phyloP scores from a whole-genome alignment of 768 basidiomycete species.

The Suillus clintonianus region DNA sequence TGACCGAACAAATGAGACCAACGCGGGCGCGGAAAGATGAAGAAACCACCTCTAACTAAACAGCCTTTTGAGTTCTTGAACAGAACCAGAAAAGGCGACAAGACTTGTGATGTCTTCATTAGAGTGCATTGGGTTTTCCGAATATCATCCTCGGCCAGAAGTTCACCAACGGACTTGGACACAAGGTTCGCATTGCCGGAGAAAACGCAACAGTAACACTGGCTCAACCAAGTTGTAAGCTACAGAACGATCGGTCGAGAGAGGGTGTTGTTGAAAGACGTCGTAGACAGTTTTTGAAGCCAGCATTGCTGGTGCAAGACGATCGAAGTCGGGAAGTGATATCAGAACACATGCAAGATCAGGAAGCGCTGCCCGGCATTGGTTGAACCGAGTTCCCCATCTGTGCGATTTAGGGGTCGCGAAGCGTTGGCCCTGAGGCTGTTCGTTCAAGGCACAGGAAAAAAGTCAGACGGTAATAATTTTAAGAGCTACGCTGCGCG shows the following conservation, averaged over 20 bases:
- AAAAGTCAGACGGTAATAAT: neutral
- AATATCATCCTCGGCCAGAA: slow-evolving; percentile 9
- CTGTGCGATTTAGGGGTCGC: neutral
- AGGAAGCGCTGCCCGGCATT: slow-evolving; percentile 14
- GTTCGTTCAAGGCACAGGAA: neutral
- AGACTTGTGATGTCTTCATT: slow-evolving; percentile 21
- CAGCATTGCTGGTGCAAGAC: slow-evolving; percentile 19
- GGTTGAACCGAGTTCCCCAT: neutral
- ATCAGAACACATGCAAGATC: slow-evolving; percentile 27
- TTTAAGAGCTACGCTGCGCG: neutral
- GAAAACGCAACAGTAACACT: slow-evolving; percentile 22
- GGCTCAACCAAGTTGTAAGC: slow-evolving; percentile 23
- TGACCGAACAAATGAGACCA: slow-evolving; percentile 16
- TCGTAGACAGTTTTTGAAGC: slow-evolving; percentile 18
- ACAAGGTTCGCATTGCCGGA: slow-evolving; percentile 9
- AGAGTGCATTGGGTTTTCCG: slow-evolving; percentile 16
- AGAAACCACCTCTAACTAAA: slow-evolving; percentile 22
- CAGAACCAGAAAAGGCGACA: slow-evolving; percentile 16
- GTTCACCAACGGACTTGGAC: neutral
- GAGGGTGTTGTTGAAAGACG: slow-evolving; percentile 21
- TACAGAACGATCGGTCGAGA: slow-evolving; percentile 20
- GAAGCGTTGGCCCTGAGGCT: neutral
- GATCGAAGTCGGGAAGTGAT: slow-evolving; percentile 19
- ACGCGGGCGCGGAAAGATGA: neutral
- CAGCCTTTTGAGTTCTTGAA: slow-evolving; percentile 15